These are phyloP conservation scores for Syncephalastrum contaminatum DNA, from an alignment of 371 early-diverging fungal species.

Conservation along the genomic window DNA sequence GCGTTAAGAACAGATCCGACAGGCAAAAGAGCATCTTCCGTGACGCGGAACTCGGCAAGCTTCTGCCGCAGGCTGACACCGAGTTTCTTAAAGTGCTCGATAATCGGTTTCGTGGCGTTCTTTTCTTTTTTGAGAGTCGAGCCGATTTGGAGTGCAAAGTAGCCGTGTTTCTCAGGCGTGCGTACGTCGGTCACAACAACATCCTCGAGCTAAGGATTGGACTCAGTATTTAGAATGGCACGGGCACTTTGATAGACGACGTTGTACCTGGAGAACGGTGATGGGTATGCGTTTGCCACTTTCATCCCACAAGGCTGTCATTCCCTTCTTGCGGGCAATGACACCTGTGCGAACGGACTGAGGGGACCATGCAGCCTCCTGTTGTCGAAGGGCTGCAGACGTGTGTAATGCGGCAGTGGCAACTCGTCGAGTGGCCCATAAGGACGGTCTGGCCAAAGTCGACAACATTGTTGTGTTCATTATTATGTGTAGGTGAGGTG, in stretches of 20 bases:
- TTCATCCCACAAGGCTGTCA: slow-evolving; percentile 94
- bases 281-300: slow-evolving; percentile 89
- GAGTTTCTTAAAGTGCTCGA: slow-evolving; percentile 74
- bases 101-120: slow-evolving; percentile 64
- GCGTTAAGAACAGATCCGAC: slow-evolving; percentile 77
- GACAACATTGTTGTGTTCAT: too few species aligned
- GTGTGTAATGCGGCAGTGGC: slow-evolving; percentile 30
- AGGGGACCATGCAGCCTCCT: slow-evolving; percentile 33
- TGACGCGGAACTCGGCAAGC: slow-evolving; percentile 81
- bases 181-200: slow-evolving; percentile 72
- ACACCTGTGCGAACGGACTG: slow-evolving; percentile 71
- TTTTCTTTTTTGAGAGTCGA: slow-evolving; percentile 64
- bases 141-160: slow-evolving; percentile 80
- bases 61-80: slow-evolving; percentile 77
- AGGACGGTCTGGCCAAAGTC: slow-evolving; percentile 6
- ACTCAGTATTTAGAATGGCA: not conserved
- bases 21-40: slow-evolving; percentile 84
- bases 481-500: too few species aligned
- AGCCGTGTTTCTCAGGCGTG: slow-evolving; percentile 62
- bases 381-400: slow-evolving; percentile 18
- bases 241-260: too few species aligned
- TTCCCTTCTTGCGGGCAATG: slow-evolving; percentile 90
- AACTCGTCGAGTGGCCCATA: slow-evolving; percentile 11
- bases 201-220: slow-evolving; percentile 57
- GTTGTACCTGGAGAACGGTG: slow-evolving; percentile 85